Base-by-base conservation (phyloP, 108 stramenopile genomes). In the Cyclotella baltica region DNA sequence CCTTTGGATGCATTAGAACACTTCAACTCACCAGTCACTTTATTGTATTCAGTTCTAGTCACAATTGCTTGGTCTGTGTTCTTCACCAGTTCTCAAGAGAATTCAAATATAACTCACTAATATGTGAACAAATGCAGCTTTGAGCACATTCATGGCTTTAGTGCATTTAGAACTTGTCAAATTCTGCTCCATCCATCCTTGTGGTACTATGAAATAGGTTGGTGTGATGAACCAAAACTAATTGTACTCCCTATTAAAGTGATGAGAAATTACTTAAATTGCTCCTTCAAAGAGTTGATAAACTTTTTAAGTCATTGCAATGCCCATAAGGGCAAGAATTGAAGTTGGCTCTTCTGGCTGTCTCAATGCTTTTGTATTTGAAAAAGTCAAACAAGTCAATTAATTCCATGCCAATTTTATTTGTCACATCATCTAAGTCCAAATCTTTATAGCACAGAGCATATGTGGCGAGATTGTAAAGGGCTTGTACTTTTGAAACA, bases 331-430 rank as follows among this genome's bases (percentile, higher is more conserved):
- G n/a, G 18, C 53, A 5, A 20, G 13, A 55, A 55, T 55, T 11
- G 53, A 55, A 16, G 5, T 19, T 6, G 20, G 22, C 5, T 55
- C 19, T 8, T 11, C 8, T 55, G 53, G 53, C 22, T 55, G 53
- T 5, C 19, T 55, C 18, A n/a, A 5, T 4, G n/a, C 53, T 55
- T 19, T 55, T 55, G 8, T 8, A n/a, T 4, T 55, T 19, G 22
- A 55, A 5, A 20, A 55, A 55, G 22, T 55, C 53, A 55, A n/a
- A 55, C 22, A 55, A 55, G n/a, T 55, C 53, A 55, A 55, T 55
- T 5, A 55, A 5, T 55, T 55, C n/a, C 19, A 55, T 19, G 5
- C 53, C 53, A 4, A 19, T 55, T 55, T 20, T 19, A 20, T 20
- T 55, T n/a, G 53, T n/a, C 22, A 55, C 10, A 16, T 19, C 22